phyloP scores from a whole-genome alignment of 148 eudicot species.

The Vaccinium corymbosum region DNA sequence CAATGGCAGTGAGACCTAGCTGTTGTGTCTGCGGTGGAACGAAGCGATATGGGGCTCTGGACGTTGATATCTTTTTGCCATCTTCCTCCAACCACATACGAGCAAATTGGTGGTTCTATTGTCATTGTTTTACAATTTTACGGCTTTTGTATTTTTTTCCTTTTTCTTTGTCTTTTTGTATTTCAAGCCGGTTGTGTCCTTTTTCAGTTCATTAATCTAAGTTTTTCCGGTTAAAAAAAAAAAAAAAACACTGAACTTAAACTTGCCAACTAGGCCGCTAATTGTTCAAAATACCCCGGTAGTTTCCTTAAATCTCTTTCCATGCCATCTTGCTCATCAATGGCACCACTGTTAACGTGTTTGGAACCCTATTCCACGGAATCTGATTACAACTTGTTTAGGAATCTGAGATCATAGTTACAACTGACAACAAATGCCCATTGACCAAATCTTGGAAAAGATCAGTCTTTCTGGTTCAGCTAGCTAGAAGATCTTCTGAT shows the following conservation, averaged over 20 bases:
- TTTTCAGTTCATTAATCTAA: too few relatives aligned
- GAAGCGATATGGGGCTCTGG: too few relatives aligned
- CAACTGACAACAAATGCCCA: not conserved
- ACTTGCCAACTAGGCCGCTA: not conserved
- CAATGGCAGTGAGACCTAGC: too few relatives aligned
- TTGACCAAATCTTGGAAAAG: not conserved
- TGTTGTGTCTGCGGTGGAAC: too few relatives aligned
- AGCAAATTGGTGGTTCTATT: too few relatives aligned
- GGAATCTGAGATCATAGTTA: not conserved
- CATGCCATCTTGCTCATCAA: not conserved
- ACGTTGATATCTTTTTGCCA: too few relatives aligned
- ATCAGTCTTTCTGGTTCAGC: not conserved
- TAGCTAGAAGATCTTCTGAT: constrained; percentile 13
- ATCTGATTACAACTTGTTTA: constrained; percentile 10
- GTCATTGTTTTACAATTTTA: too few relatives aligned
- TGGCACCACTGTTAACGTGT: not conserved
- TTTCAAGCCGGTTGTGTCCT: too few relatives aligned
- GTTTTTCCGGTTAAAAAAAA: too few relatives aligned
- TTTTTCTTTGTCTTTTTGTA: too few relatives aligned
- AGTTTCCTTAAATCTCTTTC: not conserved
- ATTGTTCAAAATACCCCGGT: not conserved
- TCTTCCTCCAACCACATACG: too few relatives aligned
- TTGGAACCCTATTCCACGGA: not conserved
- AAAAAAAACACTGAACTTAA: not conserved
- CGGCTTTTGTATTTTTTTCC: too few relatives aligned